Percentiles rank a stretch among this genome's conserved stretches.
Evolutionary conservation across 2,329 filamentous ascomycete species (phyloP).

Genomic region (Metarhizium guizhouense): DNA sequence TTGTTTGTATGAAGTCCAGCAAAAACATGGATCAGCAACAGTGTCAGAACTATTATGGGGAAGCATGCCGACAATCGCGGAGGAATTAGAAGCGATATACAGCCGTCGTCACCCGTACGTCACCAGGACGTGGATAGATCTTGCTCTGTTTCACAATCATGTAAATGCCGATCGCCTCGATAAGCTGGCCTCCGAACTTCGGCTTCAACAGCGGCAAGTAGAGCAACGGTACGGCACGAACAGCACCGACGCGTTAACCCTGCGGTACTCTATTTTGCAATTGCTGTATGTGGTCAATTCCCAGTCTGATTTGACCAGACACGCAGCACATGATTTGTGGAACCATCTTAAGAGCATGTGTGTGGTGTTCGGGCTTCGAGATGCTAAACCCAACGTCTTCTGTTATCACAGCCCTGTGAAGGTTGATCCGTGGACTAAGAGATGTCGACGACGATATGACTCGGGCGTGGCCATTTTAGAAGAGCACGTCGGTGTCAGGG

Average conservation of each 20-base stretch:
- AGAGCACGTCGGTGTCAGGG: slow-evolving; percentile 26
- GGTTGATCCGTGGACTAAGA: slow-evolving; percentile 33
- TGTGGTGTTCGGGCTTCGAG: slow-evolving; percentile 26
- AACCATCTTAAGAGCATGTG: slow-evolving; percentile 24
- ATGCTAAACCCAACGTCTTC: slow-evolving; percentile 27
- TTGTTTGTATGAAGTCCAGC: slow-evolving; percentile 34
- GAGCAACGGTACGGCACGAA: slow-evolving; percentile 24
- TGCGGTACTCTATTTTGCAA: slow-evolving; percentile 33
- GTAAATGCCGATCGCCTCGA: slow-evolving; percentile 26
- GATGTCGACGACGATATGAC: slow-evolving; percentile 33
- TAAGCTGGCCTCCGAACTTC: slow-evolving; percentile 29
- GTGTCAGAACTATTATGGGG: slow-evolving; percentile 34
- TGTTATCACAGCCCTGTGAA: slow-evolving; percentile 36
- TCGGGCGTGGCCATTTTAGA: slow-evolving; percentile 27
- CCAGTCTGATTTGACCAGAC: slow-evolving; percentile 24
- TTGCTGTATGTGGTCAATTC: slow-evolving; percentile 27
- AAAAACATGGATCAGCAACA: slow-evolving; percentile 32
- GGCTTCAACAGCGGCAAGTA: slow-evolving; percentile 23
- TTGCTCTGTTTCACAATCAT: slow-evolving; percentile 31
- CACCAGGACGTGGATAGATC: slow-evolving; percentile 31
- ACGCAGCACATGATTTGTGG: slow-evolving; percentile 29
- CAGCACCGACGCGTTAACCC: slow-evolving; percentile 25
- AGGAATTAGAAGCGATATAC: slow-evolving; percentile 36
- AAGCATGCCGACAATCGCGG: slow-evolving; percentile 31
- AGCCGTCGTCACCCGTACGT: slow-evolving; percentile 34